phyloP scores from a whole-genome alignment of 78 protist genomes.

The Cavenderia fasciculata region DNA sequence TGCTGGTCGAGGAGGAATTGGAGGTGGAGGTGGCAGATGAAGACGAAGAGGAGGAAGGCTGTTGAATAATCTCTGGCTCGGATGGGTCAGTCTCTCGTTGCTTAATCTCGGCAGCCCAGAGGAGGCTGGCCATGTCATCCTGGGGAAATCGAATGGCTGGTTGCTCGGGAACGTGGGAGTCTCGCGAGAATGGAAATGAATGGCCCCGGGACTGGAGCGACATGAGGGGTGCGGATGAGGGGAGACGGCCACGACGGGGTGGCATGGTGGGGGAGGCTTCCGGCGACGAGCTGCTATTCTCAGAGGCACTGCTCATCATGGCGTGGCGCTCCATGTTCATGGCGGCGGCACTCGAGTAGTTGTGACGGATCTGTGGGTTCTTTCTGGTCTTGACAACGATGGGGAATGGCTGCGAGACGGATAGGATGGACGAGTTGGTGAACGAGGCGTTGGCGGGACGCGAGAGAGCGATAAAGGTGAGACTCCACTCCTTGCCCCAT shows the following conservation, averaged over 20 bases:
- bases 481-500: conserved; percentile 73
- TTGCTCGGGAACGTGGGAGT: neutral
- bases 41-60: neutral
- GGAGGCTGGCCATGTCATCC: conserved; percentile 57
- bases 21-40: conserved; percentile 1
- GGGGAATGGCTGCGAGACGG: conserved; percentile 65
- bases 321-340: neutral
- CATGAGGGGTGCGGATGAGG: conserved; percentile 28
- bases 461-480: conserved; percentile 60
- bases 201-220: conserved; percentile 30
- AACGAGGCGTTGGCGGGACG: conserved; percentile 56
- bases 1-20: too few relatives aligned
- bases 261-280: conserved; percentile 70
- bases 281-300: conserved; percentile 60
- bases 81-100: conserved; percentile 37
- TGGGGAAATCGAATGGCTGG: neutral
- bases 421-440: conserved; percentile 35
- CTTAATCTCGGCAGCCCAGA: conserved; percentile 74
- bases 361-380: conserved; percentile 73
- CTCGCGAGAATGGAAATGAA: conserved; percentile 13
- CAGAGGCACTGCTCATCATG: conserved; percentile 22
- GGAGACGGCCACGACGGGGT: conserved; percentile 44
- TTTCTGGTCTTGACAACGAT: conserved; percentile 69
- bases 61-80: conserved; percentile 28
- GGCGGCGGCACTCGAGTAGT: neutral